Evolutionary conservation across 2,329 filamentous ascomycete species (phyloP).

Genomic region (Nothomitra cinnamomea): DNA sequence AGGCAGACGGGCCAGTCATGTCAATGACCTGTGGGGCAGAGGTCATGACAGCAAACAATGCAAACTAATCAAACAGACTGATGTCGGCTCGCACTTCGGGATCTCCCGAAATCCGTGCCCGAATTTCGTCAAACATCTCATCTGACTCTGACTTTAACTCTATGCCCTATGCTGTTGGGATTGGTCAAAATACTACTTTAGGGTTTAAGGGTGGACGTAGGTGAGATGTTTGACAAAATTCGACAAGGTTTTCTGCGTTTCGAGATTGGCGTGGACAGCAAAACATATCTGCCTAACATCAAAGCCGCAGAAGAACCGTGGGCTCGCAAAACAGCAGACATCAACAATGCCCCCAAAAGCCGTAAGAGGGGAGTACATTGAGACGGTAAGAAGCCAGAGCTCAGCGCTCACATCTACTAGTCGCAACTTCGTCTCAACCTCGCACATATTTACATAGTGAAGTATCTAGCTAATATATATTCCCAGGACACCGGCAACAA

Average conservation of each 20-base stretch:
- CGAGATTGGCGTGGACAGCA: too few relatives aligned
- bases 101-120: conserved; percentile 3
- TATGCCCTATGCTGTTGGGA: too few relatives aligned
- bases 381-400: conserved; percentile 49
- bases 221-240: too few relatives aligned
- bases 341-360: conserved; percentile 54
- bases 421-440: conserved; percentile 98
- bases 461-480: neutral
- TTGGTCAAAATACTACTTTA: too few relatives aligned
- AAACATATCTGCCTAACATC: too few relatives aligned
- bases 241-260: too few relatives aligned
- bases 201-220: too few relatives aligned
- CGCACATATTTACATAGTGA: conserved; percentile 48
- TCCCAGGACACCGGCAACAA: conserved; percentile 90
- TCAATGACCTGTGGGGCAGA: too few relatives aligned
- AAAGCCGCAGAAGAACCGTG: neutral
- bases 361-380: conserved; percentile 84
- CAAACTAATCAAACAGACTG: neutral
- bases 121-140: too few relatives aligned
- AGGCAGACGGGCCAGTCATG: too few relatives aligned
- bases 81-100: conserved; percentile 18
- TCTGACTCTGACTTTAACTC: too few relatives aligned
- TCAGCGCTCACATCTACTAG: neutral
- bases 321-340: neutral
- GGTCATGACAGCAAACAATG: too few relatives aligned